phyloP scores from a whole-genome alignment of 2,329 filamentous ascomycete genomes.

The Penicillium sp. region DNA sequence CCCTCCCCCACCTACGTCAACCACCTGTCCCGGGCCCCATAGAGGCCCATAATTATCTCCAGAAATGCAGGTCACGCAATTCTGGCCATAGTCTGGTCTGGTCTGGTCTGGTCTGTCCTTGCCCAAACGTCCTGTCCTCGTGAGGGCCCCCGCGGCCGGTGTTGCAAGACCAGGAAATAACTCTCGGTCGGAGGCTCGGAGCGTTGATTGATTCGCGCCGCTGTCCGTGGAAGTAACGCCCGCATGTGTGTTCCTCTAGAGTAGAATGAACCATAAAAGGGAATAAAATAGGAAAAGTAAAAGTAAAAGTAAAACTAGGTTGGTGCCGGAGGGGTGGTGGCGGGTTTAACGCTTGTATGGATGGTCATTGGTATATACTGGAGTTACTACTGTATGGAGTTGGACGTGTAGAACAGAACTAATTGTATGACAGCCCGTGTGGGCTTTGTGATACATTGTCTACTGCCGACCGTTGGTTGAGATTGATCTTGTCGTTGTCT shows the following conservation, averaged over 20 bases:
- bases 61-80: neutral
- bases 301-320: slow-evolving; percentile 10
- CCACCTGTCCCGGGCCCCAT: neutral
- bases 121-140: neutral
- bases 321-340: slow-evolving; percentile 14
- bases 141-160: neutral
- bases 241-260: neutral
- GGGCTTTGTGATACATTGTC: neutral
- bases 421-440: slow-evolving; percentile 4
- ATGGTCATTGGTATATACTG: no score
- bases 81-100: neutral
- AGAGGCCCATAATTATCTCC: neutral
- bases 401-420: neutral
- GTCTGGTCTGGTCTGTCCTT: neutral
- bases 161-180: slow-evolving; percentile 7
- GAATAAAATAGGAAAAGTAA: neutral
- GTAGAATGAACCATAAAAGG: neutral
- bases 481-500: neutral
- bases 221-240: slow-evolving; percentile 11
- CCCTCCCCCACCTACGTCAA: slow-evolving; percentile 6
- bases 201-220: slow-evolving; percentile 22
- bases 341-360: neutral
- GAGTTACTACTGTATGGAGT: neutral
- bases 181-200: slow-evolving; percentile 26
- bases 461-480: neutral